phyloP scores from a whole-genome alignment of 208 protist species.

The Vickermania ingenoplastis region DNA sequence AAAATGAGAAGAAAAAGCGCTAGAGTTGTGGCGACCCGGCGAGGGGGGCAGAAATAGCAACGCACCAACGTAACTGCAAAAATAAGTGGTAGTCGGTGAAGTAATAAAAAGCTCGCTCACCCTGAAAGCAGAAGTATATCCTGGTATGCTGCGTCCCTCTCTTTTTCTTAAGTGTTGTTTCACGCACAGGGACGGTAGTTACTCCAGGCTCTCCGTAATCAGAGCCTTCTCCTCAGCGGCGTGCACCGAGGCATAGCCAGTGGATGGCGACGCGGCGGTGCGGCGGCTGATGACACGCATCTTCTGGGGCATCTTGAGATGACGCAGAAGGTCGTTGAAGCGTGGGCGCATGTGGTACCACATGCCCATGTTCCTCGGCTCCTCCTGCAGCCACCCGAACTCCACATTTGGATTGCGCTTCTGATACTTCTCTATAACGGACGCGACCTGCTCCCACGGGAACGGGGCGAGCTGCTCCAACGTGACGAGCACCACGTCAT shows the following conservation, averaged over 20 bases:
- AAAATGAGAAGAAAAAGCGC: no score
- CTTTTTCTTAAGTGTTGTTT: no score
- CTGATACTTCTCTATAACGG: slow-evolving; percentile 84
- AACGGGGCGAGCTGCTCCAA: slow-evolving; percentile 97
- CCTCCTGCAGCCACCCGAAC: slow-evolving; percentile 96
- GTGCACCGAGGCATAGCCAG: slow-evolving; percentile 83
- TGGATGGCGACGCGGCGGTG: slow-evolving; percentile 78
- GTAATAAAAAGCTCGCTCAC: no score
- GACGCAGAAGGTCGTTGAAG: slow-evolving; percentile 67
- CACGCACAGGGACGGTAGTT: no score
- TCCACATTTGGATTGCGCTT: slow-evolving; percentile 72
- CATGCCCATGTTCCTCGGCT: slow-evolving; percentile 97
- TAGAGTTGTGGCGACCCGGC: no score
- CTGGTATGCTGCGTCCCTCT: no score
- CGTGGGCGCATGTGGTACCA: slow-evolving; percentile 83
- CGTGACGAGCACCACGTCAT: slow-evolving; percentile 89
- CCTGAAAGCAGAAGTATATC: no score
- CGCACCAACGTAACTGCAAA: no score
- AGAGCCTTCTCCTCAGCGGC: slow-evolving; percentile 77
- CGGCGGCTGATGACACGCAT: slow-evolving; percentile 70
- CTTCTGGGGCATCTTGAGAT: slow-evolving; percentile 33
- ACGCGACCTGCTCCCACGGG: slow-evolving; percentile 93
- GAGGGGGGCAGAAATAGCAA: no score
- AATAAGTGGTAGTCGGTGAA: no score
- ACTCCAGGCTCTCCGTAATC: slow-evolving; percentile 50